Percentiles rank a stretch among this genome's conserved stretches.
Evolutionary conservation across 169 alveolate species (phyloP).

Genomic region (Plasmodium adleri): DNA sequence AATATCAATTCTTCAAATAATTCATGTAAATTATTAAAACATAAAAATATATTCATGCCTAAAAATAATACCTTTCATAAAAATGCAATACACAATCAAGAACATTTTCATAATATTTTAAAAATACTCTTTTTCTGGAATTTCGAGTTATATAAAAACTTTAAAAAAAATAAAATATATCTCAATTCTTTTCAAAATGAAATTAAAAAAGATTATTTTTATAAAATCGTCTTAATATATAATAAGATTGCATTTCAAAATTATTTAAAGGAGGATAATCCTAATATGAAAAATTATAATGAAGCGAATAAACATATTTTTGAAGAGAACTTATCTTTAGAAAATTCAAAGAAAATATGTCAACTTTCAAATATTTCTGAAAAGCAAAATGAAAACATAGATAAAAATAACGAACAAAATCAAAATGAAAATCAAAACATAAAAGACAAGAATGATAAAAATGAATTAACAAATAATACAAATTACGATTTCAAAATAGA

Average conservation of each 20-base stretch:
- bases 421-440: too few relatives aligned
- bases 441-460: too few relatives aligned
- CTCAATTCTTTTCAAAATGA: slow-evolving; percentile 32
- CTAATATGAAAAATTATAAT: too few relatives aligned
- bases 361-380: too few relatives aligned
- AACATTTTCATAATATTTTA: slow-evolving; percentile 53
- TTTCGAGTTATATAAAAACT: slow-evolving; percentile 65
- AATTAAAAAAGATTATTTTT: slow-evolving; percentile 64
- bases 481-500: not conserved
- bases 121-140: slow-evolving; percentile 74
- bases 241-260: slow-evolving; percentile 26
- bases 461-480: not conserved
- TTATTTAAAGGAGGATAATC: not conserved
- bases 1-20: too few relatives aligned
- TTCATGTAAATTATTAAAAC: not conserved
- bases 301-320: too few relatives aligned
- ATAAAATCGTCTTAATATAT: slow-evolving; percentile 47
- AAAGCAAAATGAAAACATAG: not conserved
- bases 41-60: not conserved
- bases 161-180: slow-evolving; percentile 63
- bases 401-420: not conserved
- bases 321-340: too few relatives aligned
- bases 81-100: not conserved
- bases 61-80: slow-evolving; percentile 12
- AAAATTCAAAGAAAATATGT: too few relatives aligned